Evolutionary conservation across 78 protist species (phyloP).

Genomic region (slime mould (Dictyostelium discoideum)): dicty_2.7 NC_007091.3:2158501-2159000

Average conservation of each 20-base stretch:
- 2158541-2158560: conserved; percentile 58
- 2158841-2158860: not conserved
- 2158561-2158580: conserved; percentile 10
- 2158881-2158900: conserved; percentile 38
- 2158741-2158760: not conserved
- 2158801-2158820: not conserved
- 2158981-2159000: conserved; percentile 61
- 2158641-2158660: too few relatives aligned
- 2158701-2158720: not conserved
- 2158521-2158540: conserved; percentile 51
- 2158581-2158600: conserved; percentile 55
- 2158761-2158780: too few relatives aligned
- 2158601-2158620: conserved; percentile 48
- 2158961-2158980: conserved; percentile 11
- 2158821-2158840: not conserved
- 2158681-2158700: too few relatives aligned
- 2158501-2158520: conserved; percentile 37
- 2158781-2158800: too few relatives aligned
- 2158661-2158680: too few relatives aligned
- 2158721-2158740: not conserved
- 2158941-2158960: conserved; percentile 27
- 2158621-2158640: conserved; percentile 30
- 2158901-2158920: conserved; percentile 36
- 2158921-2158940: not conserved
- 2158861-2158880: conserved; percentile 48